Conservation (phyloP, 106 monocot genomes). For the Allium fistulosum region DNA sequence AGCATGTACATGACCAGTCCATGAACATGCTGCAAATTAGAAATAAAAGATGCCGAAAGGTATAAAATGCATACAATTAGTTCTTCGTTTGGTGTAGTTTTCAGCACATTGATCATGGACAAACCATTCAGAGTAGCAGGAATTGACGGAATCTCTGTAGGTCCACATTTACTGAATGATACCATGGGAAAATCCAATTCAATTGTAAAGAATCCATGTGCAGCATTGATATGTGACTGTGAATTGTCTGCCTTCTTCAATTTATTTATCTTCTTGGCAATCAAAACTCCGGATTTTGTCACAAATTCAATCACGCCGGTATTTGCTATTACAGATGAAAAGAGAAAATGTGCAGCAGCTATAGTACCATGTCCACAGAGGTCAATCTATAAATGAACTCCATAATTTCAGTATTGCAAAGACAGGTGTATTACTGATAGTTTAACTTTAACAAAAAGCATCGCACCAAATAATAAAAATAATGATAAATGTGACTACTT, state of each 20-base stretch:
- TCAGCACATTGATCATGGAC: slow-evolving; percentile 37
- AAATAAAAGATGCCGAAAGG: slow-evolving; percentile 1
- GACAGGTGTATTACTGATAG: not conserved
- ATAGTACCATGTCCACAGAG: slow-evolving; percentile 90
- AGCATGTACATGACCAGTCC: no score
- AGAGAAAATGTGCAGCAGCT: slow-evolving; percentile 79
- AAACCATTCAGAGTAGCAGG: slow-evolving; percentile 48
- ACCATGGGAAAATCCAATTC: slow-evolving; percentile 73
- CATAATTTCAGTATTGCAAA: not conserved
- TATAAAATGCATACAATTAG: slow-evolving; percentile 25
- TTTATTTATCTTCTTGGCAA: slow-evolving; percentile 42
- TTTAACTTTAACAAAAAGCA: not conserved
- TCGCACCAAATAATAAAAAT: no score
- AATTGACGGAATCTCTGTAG: slow-evolving; percentile 37
- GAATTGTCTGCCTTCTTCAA: slow-evolving; percentile 2
- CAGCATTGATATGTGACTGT: not conserved
- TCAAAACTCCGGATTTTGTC: slow-evolving; percentile 63
- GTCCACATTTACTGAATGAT: slow-evolving; percentile 28
- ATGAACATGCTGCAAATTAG: not conserved
- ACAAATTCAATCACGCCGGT: slow-evolving; percentile 51
- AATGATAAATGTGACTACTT: no score
- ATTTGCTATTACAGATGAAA: slow-evolving; percentile 35
- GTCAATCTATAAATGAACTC: slow-evolving; percentile 42
- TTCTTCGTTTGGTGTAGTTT: slow-evolving; percentile 17
- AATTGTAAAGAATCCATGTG: slow-evolving; percentile 34